Percentiles rank a stretch among this genome's conserved stretches.
Conservation (phyloP, 768 basidiomycete genomes). For the Termitomyces sp. region DNA sequence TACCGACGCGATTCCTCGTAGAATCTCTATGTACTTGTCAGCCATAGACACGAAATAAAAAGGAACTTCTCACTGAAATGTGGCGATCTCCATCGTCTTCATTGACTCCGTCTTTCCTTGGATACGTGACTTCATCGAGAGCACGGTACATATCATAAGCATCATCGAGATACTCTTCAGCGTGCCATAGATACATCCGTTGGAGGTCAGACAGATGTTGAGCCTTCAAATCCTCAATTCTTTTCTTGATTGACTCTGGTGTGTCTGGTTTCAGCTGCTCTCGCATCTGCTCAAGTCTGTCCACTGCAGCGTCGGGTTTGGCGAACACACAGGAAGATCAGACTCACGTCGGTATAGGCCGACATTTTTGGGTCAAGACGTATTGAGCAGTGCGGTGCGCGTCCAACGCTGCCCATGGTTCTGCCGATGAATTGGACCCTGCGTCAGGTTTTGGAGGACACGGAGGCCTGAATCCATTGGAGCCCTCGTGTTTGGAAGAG, state of each 20-base stretch:
- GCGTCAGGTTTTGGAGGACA: background rate
- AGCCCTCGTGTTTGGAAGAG: background rate
- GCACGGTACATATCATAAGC: conserved; percentile 25
- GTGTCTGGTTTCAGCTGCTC: conserved; percentile 25
- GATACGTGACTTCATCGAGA: conserved; percentile 17
- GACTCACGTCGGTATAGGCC: conserved; percentile 34
- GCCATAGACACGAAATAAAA: background rate
- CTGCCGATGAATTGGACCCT: background rate
- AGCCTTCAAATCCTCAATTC: conserved; percentile 21
- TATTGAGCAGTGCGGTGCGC: conserved; percentile 31
- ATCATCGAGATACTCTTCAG: conserved; percentile 30
- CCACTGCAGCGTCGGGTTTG: background rate
- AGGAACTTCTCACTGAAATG: conserved; percentile 8
- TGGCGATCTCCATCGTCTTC: conserved; percentile 19
- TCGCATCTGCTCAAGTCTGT: conserved; percentile 31
- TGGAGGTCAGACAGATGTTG: conserved; percentile 31
- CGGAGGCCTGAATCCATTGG: conserved; percentile 7
- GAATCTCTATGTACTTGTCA: conserved; percentile 14
- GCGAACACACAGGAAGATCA: background rate
- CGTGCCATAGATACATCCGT: conserved; percentile 29
- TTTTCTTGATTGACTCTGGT: conserved; percentile 17
- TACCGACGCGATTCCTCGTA: conserved; percentile 19
- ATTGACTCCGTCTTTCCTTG: conserved; percentile 6
- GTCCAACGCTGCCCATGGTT: conserved; percentile 17
- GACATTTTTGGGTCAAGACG: conserved; percentile 33